Percentiles rank a stretch among this genome's conserved stretches.
Conservation (phyloP, 2,329 filamentous ascomycete genomes). For the Hypomyces perniciosus region DNA sequence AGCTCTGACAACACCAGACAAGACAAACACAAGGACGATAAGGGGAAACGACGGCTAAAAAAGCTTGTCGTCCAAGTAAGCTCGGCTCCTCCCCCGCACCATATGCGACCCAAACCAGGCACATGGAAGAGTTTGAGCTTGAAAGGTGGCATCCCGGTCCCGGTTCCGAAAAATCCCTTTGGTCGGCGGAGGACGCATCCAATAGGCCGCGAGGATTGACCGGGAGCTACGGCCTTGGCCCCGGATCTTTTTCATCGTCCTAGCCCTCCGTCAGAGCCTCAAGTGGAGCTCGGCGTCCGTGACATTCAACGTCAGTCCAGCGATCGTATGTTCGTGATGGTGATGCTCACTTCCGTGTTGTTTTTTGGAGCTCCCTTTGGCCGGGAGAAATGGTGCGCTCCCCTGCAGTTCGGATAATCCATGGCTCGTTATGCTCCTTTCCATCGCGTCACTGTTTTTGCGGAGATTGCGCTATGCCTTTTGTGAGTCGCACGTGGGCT, state of each 20-base stretch:
- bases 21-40: not conserved
- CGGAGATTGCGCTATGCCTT: slow-evolving; percentile 10
- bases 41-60: not conserved
- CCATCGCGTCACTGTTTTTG: slow-evolving; percentile 9
- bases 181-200: slow-evolving; percentile 15
- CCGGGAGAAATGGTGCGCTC: not conserved
- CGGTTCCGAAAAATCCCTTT: slow-evolving; percentile 23
- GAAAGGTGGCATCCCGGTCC: slow-evolving; percentile 9
- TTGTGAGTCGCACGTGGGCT: slow-evolving; percentile 12
- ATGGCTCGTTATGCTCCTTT: slow-evolving; percentile 6
- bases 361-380: not conserved
- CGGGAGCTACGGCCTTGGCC: slow-evolving; percentile 12
- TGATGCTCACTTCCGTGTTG: too few relatives aligned
- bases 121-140: slow-evolving; percentile 4
- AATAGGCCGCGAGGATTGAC: slow-evolving; percentile 14
- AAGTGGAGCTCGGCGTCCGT: slow-evolving; percentile 19
- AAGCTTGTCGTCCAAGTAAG: not conserved
- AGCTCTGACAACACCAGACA: not conserved
- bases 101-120: slow-evolving; percentile 3
- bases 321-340: not conserved
- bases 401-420: slow-evolving; percentile 5
- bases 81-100: slow-evolving; percentile 9
- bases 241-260: slow-evolving; percentile 14
- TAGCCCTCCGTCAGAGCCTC: slow-evolving; percentile 17
- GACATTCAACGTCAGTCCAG: slow-evolving; percentile 7